Evolutionary conservation across 352 stramenopile genomes (phyloP), one percentile per base, ranked within the genome.

Genomic region (Pythium grandisporangium): DNA sequence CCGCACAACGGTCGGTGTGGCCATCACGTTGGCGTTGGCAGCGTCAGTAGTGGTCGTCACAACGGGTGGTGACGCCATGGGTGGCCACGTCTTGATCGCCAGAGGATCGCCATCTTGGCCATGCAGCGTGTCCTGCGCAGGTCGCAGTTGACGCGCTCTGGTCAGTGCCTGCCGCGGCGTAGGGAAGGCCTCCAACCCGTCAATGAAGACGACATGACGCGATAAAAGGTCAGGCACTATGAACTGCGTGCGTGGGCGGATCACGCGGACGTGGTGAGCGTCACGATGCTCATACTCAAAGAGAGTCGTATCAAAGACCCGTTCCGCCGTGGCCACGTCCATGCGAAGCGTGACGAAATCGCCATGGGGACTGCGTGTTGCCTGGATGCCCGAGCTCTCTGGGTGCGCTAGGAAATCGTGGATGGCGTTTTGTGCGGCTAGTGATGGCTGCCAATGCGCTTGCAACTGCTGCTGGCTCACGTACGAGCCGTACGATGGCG

Each of bases 131-230:
- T 62, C 57, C 24, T 53, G 53, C n/a, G 70, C 66, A n/a, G n/a
- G n/a, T n/a, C n/a, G n/a, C n/a, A n/a, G n/a, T n/a, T n/a, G n/a
- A n/a, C n/a, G n/a, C n/a, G n/a, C n/a, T n/a, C n/a, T n/a, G n/a
- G n/a, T n/a, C n/a, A n/a, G n/a, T n/a, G n/a, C n/a, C 48, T 84
- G 70, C 42, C 70, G 69, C 38, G 76, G 58, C 20, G 76, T 83
- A 4, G 76, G 76, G 34, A 90, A 85, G 42, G 58, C 71, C 54
- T 90, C 73, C 16, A 90, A 58, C 17, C 69, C 76, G 53, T 80
- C 76, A 8, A 87, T 48, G 53, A 70, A 90, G 37, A 64, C 33
- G 16, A 87, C 56, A 16, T 80, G 58, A 4, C n/a, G 6, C 2
- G 55, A 45, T 3, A 90, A 45, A 4, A 48, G 37, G 8, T 42